phyloP scores from a whole-genome alignment of 495 filamentous ascomycete genomes.

The Penicillium cinerascens region DNA sequence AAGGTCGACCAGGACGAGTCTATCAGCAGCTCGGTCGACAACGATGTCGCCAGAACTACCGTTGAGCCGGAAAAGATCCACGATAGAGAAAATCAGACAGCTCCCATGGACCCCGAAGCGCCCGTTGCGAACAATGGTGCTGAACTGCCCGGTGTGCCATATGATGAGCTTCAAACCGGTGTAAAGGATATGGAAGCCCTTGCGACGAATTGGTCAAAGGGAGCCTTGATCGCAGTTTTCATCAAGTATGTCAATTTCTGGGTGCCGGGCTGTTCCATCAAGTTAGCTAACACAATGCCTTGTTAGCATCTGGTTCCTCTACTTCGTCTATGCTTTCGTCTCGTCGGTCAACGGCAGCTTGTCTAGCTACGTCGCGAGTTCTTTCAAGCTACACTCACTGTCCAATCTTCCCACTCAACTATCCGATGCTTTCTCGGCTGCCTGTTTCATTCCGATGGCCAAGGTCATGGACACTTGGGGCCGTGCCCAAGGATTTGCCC shows the following conservation, averaged over 20 bases:
- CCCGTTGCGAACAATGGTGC: not conserved
- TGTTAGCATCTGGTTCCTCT: constrained; percentile 45
- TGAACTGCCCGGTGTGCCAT: not conserved
- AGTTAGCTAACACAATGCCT: constrained; percentile 2
- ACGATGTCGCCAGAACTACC: not conserved
- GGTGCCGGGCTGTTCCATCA: not conserved
- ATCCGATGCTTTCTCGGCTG: constrained; percentile 37
- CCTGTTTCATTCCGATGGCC: constrained; percentile 53
- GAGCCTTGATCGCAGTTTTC: constrained; percentile 39
- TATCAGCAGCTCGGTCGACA: not conserved
- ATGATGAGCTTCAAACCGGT: constrained; percentile 34
- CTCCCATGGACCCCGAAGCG: constrained; percentile 48
- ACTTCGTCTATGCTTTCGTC: constrained; percentile 47
- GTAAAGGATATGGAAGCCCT: constrained; percentile 44
- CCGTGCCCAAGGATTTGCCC: constrained; percentile 51
- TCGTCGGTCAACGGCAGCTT: constrained; percentile 27
- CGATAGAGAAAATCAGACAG: not conserved
- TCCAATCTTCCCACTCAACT: constrained; percentile 56
- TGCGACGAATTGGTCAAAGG: constrained; percentile 40
- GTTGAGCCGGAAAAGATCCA: not conserved
- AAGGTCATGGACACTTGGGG: constrained; percentile 69
- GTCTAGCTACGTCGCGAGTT: constrained; percentile 39
- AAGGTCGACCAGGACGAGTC: not conserved
- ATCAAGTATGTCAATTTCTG: constrained; percentile 25
- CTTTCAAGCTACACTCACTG: constrained; percentile 56